Conservation (phyloP, 2,329 filamentous ascomycete species). For the Ophiosphaerella korrae region DNA sequence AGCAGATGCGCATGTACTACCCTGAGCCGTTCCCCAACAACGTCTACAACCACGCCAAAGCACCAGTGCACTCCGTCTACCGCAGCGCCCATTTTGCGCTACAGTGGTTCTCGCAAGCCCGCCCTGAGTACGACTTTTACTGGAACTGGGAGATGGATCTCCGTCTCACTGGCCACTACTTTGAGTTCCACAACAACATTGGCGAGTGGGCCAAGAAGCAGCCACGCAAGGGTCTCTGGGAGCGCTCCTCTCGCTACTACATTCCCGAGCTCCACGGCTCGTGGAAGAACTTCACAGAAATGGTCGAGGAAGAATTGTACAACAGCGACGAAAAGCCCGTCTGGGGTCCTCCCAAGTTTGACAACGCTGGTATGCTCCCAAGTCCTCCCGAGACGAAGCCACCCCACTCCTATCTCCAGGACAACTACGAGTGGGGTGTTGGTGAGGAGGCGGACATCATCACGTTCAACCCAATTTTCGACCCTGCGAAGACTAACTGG, state of each 20-base stretch:
- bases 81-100: conserved; percentile 62
- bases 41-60: conserved; percentile 63
- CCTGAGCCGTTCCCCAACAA: conserved; percentile 83
- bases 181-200: conserved; percentile 75
- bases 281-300: conserved; percentile 69
- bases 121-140: conserved; percentile 58
- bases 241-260: conserved; percentile 74
- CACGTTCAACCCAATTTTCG: conserved; percentile 79
- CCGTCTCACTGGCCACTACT: conserved; percentile 80
- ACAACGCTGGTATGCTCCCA: conserved; percentile 58
- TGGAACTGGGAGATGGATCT: conserved; percentile 95
- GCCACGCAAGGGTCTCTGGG: conserved; percentile 74
- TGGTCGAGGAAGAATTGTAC: conserved; percentile 65
- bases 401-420: conserved; percentile 62
- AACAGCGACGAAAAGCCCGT: conserved; percentile 57
- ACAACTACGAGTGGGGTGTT: conserved; percentile 76
- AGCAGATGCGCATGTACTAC: conserved; percentile 90
- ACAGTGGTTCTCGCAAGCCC: conserved; percentile 58
- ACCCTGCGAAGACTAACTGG: conserved; percentile 74
- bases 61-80: conserved; percentile 87
- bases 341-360: conserved; percentile 65
- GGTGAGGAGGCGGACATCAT: conserved; percentile 77
- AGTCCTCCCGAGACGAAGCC: conserved; percentile 67
- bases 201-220: conserved; percentile 68
- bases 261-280: conserved; percentile 71